Percentiles rank a stretch among this genome's conserved stretches.
phyloP scores from a whole-genome alignment of 116 monocot genomes.

The Zostera marina region DNA sequence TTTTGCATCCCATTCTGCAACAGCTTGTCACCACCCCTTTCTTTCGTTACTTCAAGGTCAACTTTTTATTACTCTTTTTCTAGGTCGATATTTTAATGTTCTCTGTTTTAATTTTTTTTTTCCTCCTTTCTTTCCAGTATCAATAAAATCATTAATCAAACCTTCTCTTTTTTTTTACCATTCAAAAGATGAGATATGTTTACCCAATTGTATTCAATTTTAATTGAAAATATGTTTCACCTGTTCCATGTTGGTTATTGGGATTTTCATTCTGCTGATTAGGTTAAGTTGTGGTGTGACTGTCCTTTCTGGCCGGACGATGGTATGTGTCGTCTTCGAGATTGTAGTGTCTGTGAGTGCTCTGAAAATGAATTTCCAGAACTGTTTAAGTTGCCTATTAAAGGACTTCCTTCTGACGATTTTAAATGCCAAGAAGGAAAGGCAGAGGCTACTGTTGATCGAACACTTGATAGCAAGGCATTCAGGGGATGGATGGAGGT shows the following conservation, averaged over 20 bases:
- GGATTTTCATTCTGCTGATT: background rate
- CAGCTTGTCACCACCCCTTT: slow-evolving; percentile 58
- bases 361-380: slow-evolving; percentile 90
- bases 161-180: too few relatives aligned
- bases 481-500: slow-evolving; percentile 76
- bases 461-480: slow-evolving; percentile 66
- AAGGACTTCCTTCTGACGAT: slow-evolving; percentile 41
- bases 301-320: slow-evolving; percentile 97
- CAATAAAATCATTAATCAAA: too few relatives aligned
- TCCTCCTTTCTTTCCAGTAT: too few relatives aligned
- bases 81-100: too few relatives aligned
- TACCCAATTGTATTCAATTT: too few relatives aligned
- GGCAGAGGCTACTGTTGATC: slow-evolving; percentile 76
- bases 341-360: slow-evolving; percentile 95
- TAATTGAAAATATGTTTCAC: too few relatives aligned
- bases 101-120: too few relatives aligned
- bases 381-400: slow-evolving; percentile 51
- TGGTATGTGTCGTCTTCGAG: slow-evolving; percentile 89
- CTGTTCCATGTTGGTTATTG: too few relatives aligned
- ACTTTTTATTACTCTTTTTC: background rate
- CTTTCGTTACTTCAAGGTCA: slow-evolving; percentile 81
- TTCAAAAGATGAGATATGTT: too few relatives aligned
- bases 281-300: slow-evolving; percentile 97
- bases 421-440: slow-evolving; percentile 82
- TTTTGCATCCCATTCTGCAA: slow-evolving; percentile 58